Conservation (phyloP, 768 basidiomycete species). For the Phanerochaete sordida region DNA sequence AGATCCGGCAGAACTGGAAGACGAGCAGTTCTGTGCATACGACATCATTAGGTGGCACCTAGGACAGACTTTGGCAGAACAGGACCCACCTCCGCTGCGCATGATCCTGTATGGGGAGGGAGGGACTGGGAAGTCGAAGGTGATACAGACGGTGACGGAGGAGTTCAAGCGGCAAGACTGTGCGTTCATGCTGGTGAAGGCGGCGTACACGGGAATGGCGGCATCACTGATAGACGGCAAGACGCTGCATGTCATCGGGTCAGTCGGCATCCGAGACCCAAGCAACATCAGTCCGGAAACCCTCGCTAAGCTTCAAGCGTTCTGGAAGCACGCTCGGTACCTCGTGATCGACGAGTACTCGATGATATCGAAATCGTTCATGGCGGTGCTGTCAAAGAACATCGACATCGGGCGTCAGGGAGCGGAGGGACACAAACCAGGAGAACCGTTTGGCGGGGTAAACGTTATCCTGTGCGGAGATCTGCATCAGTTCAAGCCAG, state of each 20-base stretch:
- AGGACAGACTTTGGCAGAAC: constrained; percentile 14
- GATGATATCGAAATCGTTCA: constrained; percentile 32
- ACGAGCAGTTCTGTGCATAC: constrained; percentile 34
- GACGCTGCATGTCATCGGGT: constrained; percentile 32
- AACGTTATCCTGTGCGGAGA: constrained; percentile 40
- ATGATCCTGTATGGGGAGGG: constrained; percentile 41
- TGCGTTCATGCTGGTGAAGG: constrained; percentile 26
- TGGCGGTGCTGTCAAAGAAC: constrained; percentile 15
- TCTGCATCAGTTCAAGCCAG: constrained; percentile 45
- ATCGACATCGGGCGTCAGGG: constrained; percentile 11
- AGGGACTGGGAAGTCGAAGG: constrained; percentile 40
- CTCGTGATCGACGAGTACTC: constrained; percentile 40
- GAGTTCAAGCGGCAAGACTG: constrained; percentile 23
- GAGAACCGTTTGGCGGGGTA: constrained; percentile 32
- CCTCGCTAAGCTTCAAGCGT: constrained; percentile 11
- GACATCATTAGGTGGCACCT: constrained; percentile 33
- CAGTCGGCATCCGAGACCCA: neutral
- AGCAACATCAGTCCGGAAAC: neutral
- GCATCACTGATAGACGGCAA: constrained; percentile 35
- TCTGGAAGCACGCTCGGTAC: constrained; percentile 20
- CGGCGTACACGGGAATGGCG: constrained; percentile 38
- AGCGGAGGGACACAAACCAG: neutral
- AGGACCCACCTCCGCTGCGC: constrained; percentile 25
- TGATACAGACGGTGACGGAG: constrained; percentile 36
- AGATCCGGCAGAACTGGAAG: neutral